Percentiles rank a stretch among this genome's conserved stretches.
Conservation (phyloP, 768 basidiomycete species). For the Mycena alexandri region DNA sequence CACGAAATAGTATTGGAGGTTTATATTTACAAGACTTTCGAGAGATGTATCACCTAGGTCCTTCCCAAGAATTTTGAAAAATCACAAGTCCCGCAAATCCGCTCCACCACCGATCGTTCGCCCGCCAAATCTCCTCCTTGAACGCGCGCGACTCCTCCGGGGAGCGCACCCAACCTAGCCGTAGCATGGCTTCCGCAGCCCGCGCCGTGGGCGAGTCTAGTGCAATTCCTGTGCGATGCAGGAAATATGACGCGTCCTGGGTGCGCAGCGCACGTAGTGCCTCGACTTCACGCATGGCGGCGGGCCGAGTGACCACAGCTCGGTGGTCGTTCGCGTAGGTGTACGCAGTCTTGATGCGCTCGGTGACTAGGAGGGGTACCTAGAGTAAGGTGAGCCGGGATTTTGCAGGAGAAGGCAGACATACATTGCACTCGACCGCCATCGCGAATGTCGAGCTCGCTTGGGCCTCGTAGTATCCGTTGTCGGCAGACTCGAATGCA, state of each 20-base stretch:
- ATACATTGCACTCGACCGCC: conserved; percentile 54
- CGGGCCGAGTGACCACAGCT: conserved; percentile 53
- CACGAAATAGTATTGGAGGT: not conserved
- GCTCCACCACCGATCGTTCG: conserved; percentile 48
- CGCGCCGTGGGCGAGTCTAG: conserved; percentile 34
- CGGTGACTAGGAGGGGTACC: conserved; percentile 57
- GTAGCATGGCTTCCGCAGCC: conserved; percentile 47
- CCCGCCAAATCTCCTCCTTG: conserved; percentile 48
- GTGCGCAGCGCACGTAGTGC: conserved; percentile 54
- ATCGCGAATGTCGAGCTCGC: conserved; percentile 58
- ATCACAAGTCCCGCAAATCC: conserved; percentile 47
- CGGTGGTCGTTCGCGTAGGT: conserved; percentile 53
- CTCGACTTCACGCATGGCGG: conserved; percentile 54
- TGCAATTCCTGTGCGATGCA: conserved; percentile 32
- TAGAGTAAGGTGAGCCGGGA: conserved; percentile 22
- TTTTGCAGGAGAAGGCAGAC: not conserved
- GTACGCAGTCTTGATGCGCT: conserved; percentile 53
- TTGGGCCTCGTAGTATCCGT: conserved; percentile 51
- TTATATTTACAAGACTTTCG: not conserved
- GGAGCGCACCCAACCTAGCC: conserved; percentile 47
- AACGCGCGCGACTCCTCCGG: conserved; percentile 43
- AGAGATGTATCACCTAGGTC: not conserved
- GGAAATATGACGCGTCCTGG: conserved; percentile 44
- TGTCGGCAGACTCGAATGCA: conserved; percentile 48
- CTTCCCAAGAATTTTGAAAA: not conserved